Conservation (phyloP, 108 stramenopile species). For the Cyclotella sp. region DNA sequence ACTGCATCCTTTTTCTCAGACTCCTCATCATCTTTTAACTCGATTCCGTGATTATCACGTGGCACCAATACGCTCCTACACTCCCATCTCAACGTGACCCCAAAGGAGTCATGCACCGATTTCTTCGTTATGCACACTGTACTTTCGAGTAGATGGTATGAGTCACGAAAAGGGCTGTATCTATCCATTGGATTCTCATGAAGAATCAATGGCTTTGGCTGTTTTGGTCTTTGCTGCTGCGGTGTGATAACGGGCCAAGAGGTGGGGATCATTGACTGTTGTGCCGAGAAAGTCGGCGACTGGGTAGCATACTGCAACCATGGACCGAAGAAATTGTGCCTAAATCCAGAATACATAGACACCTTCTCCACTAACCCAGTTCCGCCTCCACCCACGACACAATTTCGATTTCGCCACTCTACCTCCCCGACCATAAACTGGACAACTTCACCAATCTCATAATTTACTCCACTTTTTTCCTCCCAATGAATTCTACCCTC, state of each 20-base stretch:
- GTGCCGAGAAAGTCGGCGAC: neutral
- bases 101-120: conserved; percentile 51
- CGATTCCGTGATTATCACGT: conserved; percentile 7
- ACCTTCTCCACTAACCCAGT: neutral
- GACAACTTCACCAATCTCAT: conserved; percentile 33
- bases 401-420: neutral
- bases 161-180: conserved; percentile 35
- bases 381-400: neutral
- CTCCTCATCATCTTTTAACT: neutral
- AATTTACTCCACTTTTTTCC: conserved; percentile 7
- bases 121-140: conserved; percentile 49
- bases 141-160: conserved; percentile 18
- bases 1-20: neutral
- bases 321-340: neutral
- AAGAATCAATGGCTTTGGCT: conserved; percentile 18
- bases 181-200: conserved; percentile 24
- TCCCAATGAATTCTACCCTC: conserved; percentile 29
- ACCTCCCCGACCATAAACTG: conserved; percentile 1
- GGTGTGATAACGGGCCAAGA: neutral
- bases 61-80: conserved; percentile 61
- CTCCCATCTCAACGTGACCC: conserved; percentile 55
- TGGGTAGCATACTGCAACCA: neutral
- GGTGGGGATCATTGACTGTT: neutral
- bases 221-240: neutral
- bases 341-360: neutral